phyloP scores from a whole-genome alignment of 192 early-diverging fungal species.

The Umbelopsis ramanniana region DNA sequence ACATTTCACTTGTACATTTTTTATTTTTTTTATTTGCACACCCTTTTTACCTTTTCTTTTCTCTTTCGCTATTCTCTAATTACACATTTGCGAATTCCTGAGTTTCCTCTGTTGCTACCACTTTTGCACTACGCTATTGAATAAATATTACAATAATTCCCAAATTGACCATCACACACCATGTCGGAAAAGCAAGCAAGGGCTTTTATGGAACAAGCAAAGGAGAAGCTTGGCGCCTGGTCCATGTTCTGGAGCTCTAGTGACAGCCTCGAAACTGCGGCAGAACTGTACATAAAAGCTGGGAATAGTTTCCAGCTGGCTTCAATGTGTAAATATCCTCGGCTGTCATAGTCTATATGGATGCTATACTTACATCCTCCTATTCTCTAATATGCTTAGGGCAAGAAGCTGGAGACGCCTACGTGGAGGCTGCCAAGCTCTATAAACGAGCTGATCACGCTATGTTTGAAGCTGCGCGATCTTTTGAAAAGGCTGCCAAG shows the following conservation, averaged over 20 bases:
- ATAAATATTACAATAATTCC: constrained; percentile 10
- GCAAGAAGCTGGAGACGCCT: constrained; percentile 95
- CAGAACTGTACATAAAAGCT: constrained; percentile 90
- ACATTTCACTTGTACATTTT: constrained; percentile 23
- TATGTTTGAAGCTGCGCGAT: constrained; percentile 83
- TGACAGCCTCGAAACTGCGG: constrained; percentile 92
- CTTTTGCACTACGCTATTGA: constrained; percentile 8
- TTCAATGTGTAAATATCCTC: constrained; percentile 75
- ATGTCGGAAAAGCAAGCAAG: constrained; percentile 51
- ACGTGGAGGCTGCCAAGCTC: constrained; percentile 81
- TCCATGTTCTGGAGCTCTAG: constrained; percentile 61
- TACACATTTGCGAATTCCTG: constrained; percentile 4
- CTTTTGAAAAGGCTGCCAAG: constrained; percentile 89
- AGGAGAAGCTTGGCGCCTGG: constrained; percentile 72
- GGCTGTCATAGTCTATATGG: not conserved
- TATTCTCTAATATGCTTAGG: constrained; percentile 46
- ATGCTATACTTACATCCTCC: not conserved
- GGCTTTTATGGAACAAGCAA: constrained; percentile 65
- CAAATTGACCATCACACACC: not conserved
- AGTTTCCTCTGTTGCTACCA: not conserved
- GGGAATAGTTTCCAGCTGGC: constrained; percentile 92
- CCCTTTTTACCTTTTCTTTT: not conserved
- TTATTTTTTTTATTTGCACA: not conserved
- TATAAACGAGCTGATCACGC: constrained; percentile 72
- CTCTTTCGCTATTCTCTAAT: not conserved